Base-by-base conservation (phyloP, 108 stramenopile genomes). In the Cyclotella atomus region DNA sequence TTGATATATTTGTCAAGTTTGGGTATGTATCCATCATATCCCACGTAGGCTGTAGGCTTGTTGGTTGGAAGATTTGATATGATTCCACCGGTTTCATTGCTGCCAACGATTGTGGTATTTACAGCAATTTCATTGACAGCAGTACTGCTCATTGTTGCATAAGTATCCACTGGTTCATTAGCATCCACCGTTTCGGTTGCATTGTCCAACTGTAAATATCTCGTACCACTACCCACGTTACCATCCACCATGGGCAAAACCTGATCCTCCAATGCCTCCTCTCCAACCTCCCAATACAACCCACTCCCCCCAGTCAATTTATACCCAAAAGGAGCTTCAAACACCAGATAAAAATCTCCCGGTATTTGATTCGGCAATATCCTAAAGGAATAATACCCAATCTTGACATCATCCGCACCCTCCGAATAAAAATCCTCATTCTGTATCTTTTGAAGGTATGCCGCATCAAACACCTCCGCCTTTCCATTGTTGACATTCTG, bases 291-390 rank as follows among this genome's bases (percentile, higher is more conserved):
- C 76, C 76, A 76, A 30, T 69, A 38, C 19, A 41, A 21, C 10
- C 76, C 76, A 54, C 43, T 44, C 36, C 76, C 76, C 1, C 27
- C 38, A 20, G 61, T 63, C 1, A 76, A 41, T 25, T 59, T 25
- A 43, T 63, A 69, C 15, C 68, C 76, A 6, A 24, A 17, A 0
- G 76, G 76, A 16, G 38, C 25, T 16, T 76, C 68, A 55, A 76
- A 63, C 0, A 69, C 76, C 6, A 76, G 68, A 45, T 76, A 62
- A 76, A 55, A 76, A 3, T 76, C 60, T 0, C 76, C 76, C 0
- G 76, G 76, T n/a, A 76, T 33, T 0, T 64, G 52, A 69, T 34
- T 50, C 0, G 76, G 76, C 61, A 76, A 29, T 0, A 76, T 30
- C 17, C 33, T 17, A 41, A 76, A 76, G 15, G 20, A 19, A 56